Evolutionary conservation across 495 filamentous ascomycete genomes (phyloP).

Genomic region (Hyaloscypha bicolor): DNA sequence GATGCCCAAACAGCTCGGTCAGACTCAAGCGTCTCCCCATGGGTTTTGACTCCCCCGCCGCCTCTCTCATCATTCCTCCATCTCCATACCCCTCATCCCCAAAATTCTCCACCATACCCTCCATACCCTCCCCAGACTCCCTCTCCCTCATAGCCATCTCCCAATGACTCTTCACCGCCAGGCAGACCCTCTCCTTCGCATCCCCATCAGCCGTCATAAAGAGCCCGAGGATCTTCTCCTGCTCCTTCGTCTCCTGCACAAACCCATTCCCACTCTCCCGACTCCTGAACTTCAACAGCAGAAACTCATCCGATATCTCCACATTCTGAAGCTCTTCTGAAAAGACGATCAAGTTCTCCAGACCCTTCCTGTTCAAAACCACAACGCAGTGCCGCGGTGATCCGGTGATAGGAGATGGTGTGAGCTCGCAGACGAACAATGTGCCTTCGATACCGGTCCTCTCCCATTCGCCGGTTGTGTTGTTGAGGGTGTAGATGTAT

Average conservation of each 20-base stretch:
- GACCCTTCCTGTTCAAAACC: constrained; percentile 39
- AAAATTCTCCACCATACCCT: constrained; percentile 1
- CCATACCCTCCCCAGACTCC: not conserved
- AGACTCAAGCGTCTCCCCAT: constrained; percentile 25
- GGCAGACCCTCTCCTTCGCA: constrained; percentile 14
- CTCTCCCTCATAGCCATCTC: constrained; percentile 22
- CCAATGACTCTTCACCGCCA: constrained; percentile 20
- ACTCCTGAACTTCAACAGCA: constrained; percentile 26
- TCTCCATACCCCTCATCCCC: constrained; percentile 11
- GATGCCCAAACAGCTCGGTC: constrained; percentile 33
- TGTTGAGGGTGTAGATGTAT: constrained; percentile 75
- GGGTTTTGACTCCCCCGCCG: constrained; percentile 4
- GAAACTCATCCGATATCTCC: constrained; percentile 33
- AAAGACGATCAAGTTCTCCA: constrained; percentile 39
- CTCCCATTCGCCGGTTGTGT: constrained; percentile 67
- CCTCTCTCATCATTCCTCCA: not conserved
- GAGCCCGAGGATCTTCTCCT: constrained; percentile 21
- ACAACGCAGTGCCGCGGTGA: constrained; percentile 33
- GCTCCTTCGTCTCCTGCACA: constrained; percentile 1
- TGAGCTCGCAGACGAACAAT: constrained; percentile 71
- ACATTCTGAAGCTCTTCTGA: constrained; percentile 33
- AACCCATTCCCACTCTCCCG: not conserved
- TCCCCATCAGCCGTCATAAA: constrained; percentile 14
- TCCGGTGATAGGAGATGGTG: constrained; percentile 22
- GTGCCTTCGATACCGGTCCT: constrained; percentile 78